These are phyloP conservation scores for Aphanoascus verrucosus DNA, from an alignment of 2,329 filamentous ascomycete species.

Conservation along the genomic window DNA sequence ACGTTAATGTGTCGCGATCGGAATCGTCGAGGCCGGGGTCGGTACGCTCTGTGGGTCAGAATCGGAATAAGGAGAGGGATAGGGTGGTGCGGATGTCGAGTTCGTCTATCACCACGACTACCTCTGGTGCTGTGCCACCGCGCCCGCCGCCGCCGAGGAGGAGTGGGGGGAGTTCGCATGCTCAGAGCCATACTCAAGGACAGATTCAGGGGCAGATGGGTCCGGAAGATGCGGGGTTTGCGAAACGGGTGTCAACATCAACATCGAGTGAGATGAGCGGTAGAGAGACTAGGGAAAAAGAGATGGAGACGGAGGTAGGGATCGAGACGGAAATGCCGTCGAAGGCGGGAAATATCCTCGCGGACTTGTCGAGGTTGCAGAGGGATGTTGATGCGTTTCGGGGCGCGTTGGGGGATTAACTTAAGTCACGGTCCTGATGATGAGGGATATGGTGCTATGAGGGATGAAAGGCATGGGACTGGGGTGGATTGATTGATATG, in stretches of 20 bases:
- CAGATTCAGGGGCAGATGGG: constrained; percentile 8
- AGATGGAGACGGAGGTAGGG: background rate
- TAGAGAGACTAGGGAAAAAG: background rate
- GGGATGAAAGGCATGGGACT: no score
- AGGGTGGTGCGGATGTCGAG: constrained; percentile 21
- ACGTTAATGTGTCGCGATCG: no score
- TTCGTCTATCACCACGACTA: constrained; percentile 20
- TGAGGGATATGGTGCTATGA: no score
- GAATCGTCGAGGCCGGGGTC: constrained; percentile 10
- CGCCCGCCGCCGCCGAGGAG: constrained; percentile 41
- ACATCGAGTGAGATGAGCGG: background rate
- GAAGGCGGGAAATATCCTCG: constrained; percentile 51
- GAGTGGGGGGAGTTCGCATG: constrained; percentile 31
- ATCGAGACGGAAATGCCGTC: constrained; percentile 30
- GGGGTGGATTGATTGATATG: no score
- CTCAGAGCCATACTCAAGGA: no score
- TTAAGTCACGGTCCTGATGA: no score
- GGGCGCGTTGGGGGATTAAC: no score
- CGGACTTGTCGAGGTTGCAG: constrained; percentile 60
- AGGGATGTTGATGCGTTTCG: constrained; percentile 58
- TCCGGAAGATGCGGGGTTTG: constrained; percentile 22
- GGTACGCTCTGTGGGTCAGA: constrained; percentile 8
- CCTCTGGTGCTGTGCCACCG: no score
- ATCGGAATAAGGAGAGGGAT: no score
- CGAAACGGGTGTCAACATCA: constrained; percentile 22